Evolutionary conservation across 108 stramenopile genomes (phyloP).

Genomic region (Phaeodactylum tricornutum): DNA sequence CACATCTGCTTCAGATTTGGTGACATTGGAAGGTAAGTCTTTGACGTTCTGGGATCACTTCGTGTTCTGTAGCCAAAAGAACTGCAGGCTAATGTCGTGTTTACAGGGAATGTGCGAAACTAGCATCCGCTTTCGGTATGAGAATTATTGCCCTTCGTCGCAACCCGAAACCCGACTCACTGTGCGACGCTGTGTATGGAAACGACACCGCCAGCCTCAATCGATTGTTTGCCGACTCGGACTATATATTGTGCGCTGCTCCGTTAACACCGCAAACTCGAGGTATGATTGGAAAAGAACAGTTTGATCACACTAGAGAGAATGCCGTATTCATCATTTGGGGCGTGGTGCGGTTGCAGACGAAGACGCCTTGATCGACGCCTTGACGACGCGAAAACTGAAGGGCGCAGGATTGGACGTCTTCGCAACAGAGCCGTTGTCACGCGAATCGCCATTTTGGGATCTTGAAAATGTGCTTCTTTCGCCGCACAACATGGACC

Average conservation of each 20-base stretch:
- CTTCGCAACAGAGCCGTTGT: constrained; percentile 73
- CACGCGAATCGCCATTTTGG: constrained; percentile 64
- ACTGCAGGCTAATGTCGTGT: no score
- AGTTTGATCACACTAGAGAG: constrained; percentile 48
- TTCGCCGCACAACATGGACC: constrained; percentile 66
- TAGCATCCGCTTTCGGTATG: constrained; percentile 45
- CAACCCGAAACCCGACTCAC: constrained; percentile 43
- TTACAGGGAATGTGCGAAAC: constrained; percentile 15
- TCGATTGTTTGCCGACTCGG: constrained; percentile 46
- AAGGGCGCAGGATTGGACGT: constrained; percentile 88
- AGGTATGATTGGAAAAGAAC: constrained; percentile 45
- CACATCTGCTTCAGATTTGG: no score
- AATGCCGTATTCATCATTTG: constrained; percentile 76
- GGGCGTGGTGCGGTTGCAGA: constrained; percentile 86
- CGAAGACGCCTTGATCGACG: constrained; percentile 65
- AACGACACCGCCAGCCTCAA: constrained; percentile 32
- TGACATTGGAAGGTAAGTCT: no score
- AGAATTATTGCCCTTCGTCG: constrained; percentile 43
- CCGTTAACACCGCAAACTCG: constrained; percentile 69
- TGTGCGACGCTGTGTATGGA: constrained; percentile 50
- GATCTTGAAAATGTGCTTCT: constrained; percentile 70
- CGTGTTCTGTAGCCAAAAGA: no score
- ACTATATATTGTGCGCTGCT: constrained; percentile 70
- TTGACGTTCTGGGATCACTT: no score
- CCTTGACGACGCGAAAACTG: constrained; percentile 42